Evolutionary conservation across 2,329 filamentous ascomycete species (phyloP), one percentile per base, ranked within the genome.

Genomic region (Alternaria brassicicola): DNA sequence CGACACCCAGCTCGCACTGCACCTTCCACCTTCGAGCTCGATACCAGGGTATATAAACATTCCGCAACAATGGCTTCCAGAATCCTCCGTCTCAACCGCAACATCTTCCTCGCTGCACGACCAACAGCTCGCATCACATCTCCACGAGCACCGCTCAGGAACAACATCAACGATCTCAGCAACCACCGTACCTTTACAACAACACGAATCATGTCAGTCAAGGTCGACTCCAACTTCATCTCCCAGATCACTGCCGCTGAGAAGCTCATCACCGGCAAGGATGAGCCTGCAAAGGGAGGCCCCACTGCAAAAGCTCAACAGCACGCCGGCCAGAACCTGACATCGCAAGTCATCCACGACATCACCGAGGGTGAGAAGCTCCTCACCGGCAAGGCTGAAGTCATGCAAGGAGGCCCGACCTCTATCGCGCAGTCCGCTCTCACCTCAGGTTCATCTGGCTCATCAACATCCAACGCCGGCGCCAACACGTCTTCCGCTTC

Each of bases 221-320:
- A 64, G 15, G 68, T 75, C 39, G 67, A 71, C 75, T 67, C 82
- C 77, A 31, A 66, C 23, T 77, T 77, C 58, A 76, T 81, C 59
- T 78, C 75, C 6, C 69, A 73, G 52, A 80, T 81, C 64, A 79
- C 76, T 1, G 66, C 70, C 1, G 76, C 77, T 1, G 79, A 81
- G 55, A 63, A 70, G 19, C 53, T 80, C 43, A 79, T 81, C 45
- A 80, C 79, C 0, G 73, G 78, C 13, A 62, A 71, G 55, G 67
- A 71, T 4, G 52, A 67, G 7, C 78, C 79, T 7, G 68, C 75
- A 2, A 66, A 70, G 50, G 74, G 73, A 6, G 79, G 79, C 1
- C 79, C 79, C 1, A 81, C 78, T 0, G 78, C 79, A 4, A 70
- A 73, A 45, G 79, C 79, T 0, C 79, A 81, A 64, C 73, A 72